Base-by-base conservation (phyloP, 2,329 filamentous ascomycete genomes). In the Didymella sp. region DNA sequence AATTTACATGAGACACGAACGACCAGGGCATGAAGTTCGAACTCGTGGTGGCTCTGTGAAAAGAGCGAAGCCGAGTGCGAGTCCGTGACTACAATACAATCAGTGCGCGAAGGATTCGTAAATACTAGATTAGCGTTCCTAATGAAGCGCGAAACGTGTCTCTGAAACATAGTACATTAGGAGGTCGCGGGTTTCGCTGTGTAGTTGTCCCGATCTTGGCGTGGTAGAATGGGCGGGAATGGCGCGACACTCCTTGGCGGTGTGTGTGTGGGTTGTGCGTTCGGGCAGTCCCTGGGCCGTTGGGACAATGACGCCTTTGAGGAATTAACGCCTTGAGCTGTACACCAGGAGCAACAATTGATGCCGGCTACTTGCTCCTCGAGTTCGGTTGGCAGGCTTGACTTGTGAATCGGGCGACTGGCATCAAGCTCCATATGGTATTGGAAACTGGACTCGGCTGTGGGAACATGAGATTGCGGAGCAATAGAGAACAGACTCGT, bases 161-260 rank as follows among this genome's bases (percentile, higher is more conserved):
- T 21, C 27, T 37, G 47, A 47, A 51, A 51, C 47, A 37, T 4
- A 24, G 31, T 44, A 48, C 48, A 51, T 57, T 51, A 51, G 47
- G 54, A 48, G 48, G 54, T 13, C 37, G 28, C 24, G 38, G 15
- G 24, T 22, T 33, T 45, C 33, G 30, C 24, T 43, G 8, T 30
- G 38, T 46, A 22, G 13, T 43, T 24, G 5, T 24, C 13, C 54
- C 24, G 38, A 33, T 19, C 54, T 51, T 51, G 48, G 54, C 54
- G 8, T 6, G 6, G 11, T 35, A 27, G 45, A 56, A 24, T 28
- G 28, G 21, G 21, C 30, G 38, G n/a, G 13, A n/a, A 40, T 17
- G 30, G 40, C 7, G 40, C 35, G 9, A 19, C 31, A 11, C 12
- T 28, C 17, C 53, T 56, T 56, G 53, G 41, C 53, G 28, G 22